Base-by-base conservation (phyloP, 2,329 filamentous ascomycete genomes). In the Hypoxylon rubiginosum region DNA sequence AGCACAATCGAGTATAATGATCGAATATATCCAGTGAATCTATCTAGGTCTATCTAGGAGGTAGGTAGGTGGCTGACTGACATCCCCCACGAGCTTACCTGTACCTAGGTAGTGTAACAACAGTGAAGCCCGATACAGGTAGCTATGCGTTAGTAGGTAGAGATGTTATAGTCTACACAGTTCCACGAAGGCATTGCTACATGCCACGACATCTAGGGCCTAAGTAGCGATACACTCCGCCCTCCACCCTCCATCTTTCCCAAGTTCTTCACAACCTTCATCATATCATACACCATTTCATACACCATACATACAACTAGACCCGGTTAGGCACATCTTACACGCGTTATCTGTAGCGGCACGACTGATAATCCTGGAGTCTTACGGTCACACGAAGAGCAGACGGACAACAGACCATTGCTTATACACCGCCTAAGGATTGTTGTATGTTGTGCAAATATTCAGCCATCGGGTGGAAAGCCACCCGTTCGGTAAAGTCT, bases 401-500 rank as follows among this genome's bases (percentile, higher is more conserved):
- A n/a, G n/a, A 4, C 39, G n/a, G 8, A 13, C 39, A 4, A n/a
- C 17, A 2, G 13, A n/a, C n/a, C 9, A 24, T 21, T 6, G 10
- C 43, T 2, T 17, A 43, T 43, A 17, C 15, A 45, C 41, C 41
- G 19, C 41, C 41, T 19, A 6, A 7, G 8, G 10, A 48, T 26
- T 13, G 34, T 36, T n/a, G n/a, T n/a, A n/a, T n/a, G n/a, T n/a
- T n/a, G n/a, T 36, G 11, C 34, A 13, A 1, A 48, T 5, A 15
- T 26, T 48, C 43, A 48, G 43, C 43, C 28, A 15, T 26, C 19
- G 4, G 10, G 28, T 24, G 11, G 43, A 26, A 48, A 48, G 43
- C 43, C 43, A 48, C 19, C 43, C 8, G 4, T 9, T 60, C 51
- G 36, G 51, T 19, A 17, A 41, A n/a, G n/a, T n/a, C n/a, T n/a